Base-by-base conservation (phyloP, 2,329 filamentous ascomycete species). In the Penicillium frequentans region DNA sequence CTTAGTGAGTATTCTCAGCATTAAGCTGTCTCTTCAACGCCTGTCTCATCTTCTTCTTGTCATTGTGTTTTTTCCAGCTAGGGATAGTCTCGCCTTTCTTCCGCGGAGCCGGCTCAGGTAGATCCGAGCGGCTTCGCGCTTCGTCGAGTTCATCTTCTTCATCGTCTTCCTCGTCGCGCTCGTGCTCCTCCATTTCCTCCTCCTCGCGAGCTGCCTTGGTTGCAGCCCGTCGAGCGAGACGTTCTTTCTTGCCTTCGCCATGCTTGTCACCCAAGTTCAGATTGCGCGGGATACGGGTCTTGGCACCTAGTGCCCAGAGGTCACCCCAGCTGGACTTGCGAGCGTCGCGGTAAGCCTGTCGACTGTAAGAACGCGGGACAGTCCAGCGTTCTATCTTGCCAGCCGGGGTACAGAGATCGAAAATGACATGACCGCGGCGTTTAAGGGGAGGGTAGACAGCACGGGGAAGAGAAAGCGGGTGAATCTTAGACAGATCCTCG, bases 381-480 rank as follows among this genome's bases (percentile, higher is more conserved):
- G 89, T 95, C 95, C 95, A 99, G 54, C 95, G 90, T 79, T 99
- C 93, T 33, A 97, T 86, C 43, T 84, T 86, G 31, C 90, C 95
- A 1, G 85, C 82, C 0, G 93, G 89, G 0, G 95, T 98, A 80
- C 95, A 99, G 3, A 98, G 73, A 70, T 99, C 95, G 27, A 99
- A 79, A 16, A 89, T 91, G 44, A 98, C 88, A 72, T 99, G 95
- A 0, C 92, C 91, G 39, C 86, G 86, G 24, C 91, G 86, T 79
- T 99, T 99, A 58, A 99, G 80, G 1, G 95, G 91, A 0, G 89
- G 85, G 27, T 93, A 80, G 45, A 99, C 81, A 27, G 88, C 79
- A 16, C 95, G 87, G 0, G 95, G 95, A 0, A 98, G 85, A 0
- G 87, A 83, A 11, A 92, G 83, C 37, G 89, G 77, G 64, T 88